These are phyloP conservation scores for Mycena floridula DNA, from an alignment of 768 basidiomycete species.

Conservation along the genomic window DNA sequence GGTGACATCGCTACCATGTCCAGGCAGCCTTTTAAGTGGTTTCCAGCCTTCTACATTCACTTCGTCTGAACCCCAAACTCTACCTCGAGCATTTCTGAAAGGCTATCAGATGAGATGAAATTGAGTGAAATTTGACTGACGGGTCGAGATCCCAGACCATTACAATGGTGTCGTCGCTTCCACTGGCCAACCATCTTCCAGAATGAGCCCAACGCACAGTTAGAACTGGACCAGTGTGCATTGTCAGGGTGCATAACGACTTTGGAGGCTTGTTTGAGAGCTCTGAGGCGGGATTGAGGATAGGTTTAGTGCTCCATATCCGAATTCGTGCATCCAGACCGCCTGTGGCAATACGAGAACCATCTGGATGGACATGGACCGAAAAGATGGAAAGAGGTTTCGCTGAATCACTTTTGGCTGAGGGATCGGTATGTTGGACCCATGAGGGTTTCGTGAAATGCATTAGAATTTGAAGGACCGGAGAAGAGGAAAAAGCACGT, in stretches of 20 bases:
- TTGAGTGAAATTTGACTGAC: constrained; percentile 43
- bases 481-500: too few relatives aligned
- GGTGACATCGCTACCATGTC: constrained; percentile 94
- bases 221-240: constrained; percentile 92
- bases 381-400: constrained; percentile 87
- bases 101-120: constrained; percentile 3
- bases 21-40: constrained; percentile 83
- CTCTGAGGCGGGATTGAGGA: constrained; percentile 70
- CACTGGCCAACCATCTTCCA: constrained; percentile 91
- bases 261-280: constrained; percentile 71
- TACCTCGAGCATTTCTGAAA: constrained; percentile 68
- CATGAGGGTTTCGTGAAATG: constrained; percentile 86
- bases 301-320: constrained; percentile 96
- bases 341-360: constrained; percentile 94
- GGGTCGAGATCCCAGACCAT: constrained; percentile 98
- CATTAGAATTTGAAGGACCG: constrained; percentile 34
- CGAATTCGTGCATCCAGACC: constrained; percentile 94
- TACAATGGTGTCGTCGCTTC: constrained; percentile 91
- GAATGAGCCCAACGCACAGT: constrained; percentile 92
- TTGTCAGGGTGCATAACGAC: constrained; percentile 82
- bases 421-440: constrained; percentile 73
- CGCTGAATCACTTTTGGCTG: constrained; percentile 53
- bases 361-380: constrained; percentile 92
- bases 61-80: constrained; percentile 92
- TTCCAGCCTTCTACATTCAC: constrained; percentile 98